A percentile compares a stretch with the other conserved stretches of the same genome.
Evolutionary conservation across 129 eudicot genomes (phyloP).

Genomic region (Tagetes erecta): DNA sequence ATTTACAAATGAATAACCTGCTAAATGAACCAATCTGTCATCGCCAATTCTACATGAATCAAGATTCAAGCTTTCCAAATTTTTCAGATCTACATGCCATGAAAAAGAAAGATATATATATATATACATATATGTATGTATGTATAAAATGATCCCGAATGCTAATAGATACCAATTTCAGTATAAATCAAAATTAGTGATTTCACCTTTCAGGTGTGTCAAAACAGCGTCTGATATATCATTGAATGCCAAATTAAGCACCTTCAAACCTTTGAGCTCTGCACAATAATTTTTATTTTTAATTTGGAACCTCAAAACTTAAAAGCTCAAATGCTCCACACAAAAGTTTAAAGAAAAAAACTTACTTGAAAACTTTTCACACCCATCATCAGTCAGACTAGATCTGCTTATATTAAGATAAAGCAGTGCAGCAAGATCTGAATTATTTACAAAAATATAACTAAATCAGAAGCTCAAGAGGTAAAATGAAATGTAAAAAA

Average conservation of each 20-base stretch:
- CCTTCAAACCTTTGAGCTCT: conserved; percentile 72
- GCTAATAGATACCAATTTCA: background rate
- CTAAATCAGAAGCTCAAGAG: background rate
- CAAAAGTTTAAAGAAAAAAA: background rate
- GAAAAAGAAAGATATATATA: background rate
- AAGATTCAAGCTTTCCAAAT: conserved; percentile 90
- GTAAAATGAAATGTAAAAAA: background rate
- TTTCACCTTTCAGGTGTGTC: conserved; percentile 72
- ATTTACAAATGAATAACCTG: conserved; percentile 48
- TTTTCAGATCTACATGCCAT: conserved; percentile 48
- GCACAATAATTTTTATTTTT: conserved; percentile 1
- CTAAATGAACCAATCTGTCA: conserved; percentile 64
- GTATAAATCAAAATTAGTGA: background rate
- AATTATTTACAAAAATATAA: background rate
- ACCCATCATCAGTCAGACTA: conserved; percentile 66
- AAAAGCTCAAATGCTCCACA: background rate
- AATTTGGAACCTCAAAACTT: background rate
- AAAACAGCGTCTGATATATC: conserved; percentile 78
- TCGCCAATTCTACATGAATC: conserved; percentile 87
- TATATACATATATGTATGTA: too few relatives aligned
- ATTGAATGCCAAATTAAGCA: conserved; percentile 85
- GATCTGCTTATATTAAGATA: conserved; percentile 89
- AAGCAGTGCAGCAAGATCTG: conserved; percentile 68
- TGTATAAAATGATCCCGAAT: background rate
- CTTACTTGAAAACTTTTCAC: conserved; percentile 78